phyloP scores from a whole-genome alignment of 163 green algal species.

The Prototheca wickerhamii region DNA sequence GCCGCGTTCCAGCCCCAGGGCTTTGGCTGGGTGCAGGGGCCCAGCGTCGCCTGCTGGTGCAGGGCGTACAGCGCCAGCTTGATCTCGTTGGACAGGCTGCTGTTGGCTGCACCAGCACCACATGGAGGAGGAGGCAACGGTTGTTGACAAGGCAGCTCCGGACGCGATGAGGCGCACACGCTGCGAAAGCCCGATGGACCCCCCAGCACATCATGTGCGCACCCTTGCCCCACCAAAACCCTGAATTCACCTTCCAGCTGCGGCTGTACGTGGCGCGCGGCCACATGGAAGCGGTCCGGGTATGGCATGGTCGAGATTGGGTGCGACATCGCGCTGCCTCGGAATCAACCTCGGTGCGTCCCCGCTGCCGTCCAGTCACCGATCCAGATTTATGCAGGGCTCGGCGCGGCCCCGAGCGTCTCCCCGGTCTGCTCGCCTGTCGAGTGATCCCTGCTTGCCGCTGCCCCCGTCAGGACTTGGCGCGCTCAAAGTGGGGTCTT shows the following conservation, averaged over 20 bases:
- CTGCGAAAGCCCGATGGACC: too few species aligned
- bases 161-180: too few species aligned
- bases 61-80: slow-evolving; percentile 34
- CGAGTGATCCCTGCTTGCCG: too few species aligned
- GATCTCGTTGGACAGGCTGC: slow-evolving; percentile 15
- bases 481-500: too few species aligned
- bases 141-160: too few species aligned
- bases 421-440: too few species aligned
- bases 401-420: too few species aligned
- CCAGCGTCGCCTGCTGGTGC: slow-evolving; percentile 24
- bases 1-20: slow-evolving; percentile 73
- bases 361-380: not conserved
- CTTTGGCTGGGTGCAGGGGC: slow-evolving; percentile 65
- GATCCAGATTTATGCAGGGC: too few species aligned
- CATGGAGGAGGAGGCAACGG: too few species aligned
- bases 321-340: not conserved
- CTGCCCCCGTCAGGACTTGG: too few species aligned
- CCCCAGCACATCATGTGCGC: not conserved
- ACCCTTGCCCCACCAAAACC: too few species aligned
- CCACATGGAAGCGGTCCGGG: slow-evolving; percentile 66
- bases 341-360: not conserved
- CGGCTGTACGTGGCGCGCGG: slow-evolving; percentile 11
- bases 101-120: not conserved
- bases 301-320: slow-evolving; percentile 53
- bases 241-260: not conserved